These are phyloP conservation scores for Juglanconis sp. DNA, from an alignment of 2,329 filamentous ascomycete genomes.

Conservation along the genomic window DNA sequence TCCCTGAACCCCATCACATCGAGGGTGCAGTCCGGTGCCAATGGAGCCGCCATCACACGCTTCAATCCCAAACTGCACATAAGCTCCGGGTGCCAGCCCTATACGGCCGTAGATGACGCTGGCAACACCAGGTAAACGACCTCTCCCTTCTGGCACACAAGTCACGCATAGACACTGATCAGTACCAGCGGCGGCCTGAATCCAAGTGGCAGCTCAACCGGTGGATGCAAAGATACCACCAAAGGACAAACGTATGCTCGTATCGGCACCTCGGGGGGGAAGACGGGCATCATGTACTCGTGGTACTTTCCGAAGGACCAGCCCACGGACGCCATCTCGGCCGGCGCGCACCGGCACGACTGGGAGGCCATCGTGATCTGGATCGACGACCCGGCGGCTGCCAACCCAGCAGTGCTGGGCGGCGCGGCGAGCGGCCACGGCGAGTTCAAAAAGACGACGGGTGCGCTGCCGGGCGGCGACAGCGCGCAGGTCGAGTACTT, in stretches of 20 bases:
- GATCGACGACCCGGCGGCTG: constrained; percentile 25
- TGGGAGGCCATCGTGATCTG: constrained; percentile 34
- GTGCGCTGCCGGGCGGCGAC: constrained; percentile 21
- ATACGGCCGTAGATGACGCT: constrained; percentile 21
- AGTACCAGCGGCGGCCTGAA: constrained; percentile 30
- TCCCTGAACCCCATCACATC: constrained; percentile 2
- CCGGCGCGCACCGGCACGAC: constrained; percentile 35
- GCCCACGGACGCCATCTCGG: constrained; percentile 25
- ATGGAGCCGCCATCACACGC: constrained; percentile 18
- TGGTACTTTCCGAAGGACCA: constrained; percentile 45
- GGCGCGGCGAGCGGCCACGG: constrained; percentile 35
- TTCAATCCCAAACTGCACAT: constrained; percentile 24
- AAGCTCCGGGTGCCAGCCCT: constrained; percentile 24
- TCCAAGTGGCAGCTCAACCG: constrained; percentile 25
- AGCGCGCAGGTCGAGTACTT: constrained; percentile 31
- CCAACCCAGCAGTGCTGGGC: constrained; percentile 26
- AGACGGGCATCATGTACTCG: constrained; percentile 36
- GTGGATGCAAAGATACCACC: constrained; percentile 27
- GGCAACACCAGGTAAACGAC: constrained; percentile 16
- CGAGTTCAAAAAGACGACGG: constrained; percentile 26
- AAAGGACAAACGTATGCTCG: constrained; percentile 36
- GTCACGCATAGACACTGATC: not conserved
- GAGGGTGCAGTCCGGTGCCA: constrained; percentile 20
- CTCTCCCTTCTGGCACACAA: not conserved
- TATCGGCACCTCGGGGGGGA: constrained; percentile 22